Evolutionary conservation across 2,329 filamentous ascomycete species (phyloP), one percentile per base, ranked within the genome.

Genomic region (Colletotrichum sp.): DNA sequence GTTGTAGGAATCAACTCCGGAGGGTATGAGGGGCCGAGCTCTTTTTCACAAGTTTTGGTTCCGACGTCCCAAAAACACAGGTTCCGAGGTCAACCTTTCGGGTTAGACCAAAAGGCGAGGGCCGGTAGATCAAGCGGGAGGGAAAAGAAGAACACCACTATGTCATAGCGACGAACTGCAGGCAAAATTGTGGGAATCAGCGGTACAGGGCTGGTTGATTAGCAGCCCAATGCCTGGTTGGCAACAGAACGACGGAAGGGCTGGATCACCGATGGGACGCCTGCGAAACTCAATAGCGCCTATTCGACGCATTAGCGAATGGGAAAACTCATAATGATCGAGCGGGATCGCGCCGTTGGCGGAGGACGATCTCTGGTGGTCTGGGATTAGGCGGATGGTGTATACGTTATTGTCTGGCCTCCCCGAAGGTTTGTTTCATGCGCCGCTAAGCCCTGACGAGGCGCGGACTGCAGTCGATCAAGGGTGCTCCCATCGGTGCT

Each of bases 341-440:
- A 39, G 52, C n/a, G 43, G 32, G 43, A 64, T 39, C 43, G 36
- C 56, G 25, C 36, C 34, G 62, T 67, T 60, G 70, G 36, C 27
- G 22, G 52, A 39, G n/a, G 34, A 30, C 39, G 22, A 76, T 60
- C 70, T 52, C 28, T 18, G 43, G 22, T 52, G 43, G 28, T 9
- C 70, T 27, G 22, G 18, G 56, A 64, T 64, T 68, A 65, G 73
- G 39, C 73, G 52, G 67, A 6, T 27, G 28, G 55, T 48, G 55
- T 48, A 39, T 32, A 48, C 43, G 22, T 62, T 30, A 43, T 39
- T 74, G 70, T 58, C 70, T 76, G 70, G 34, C 65, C 36, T 65
- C 64, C 58, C 74, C 58, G 43, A 76, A 76, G 70, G 74, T 74
- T 76, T 76, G 70, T 76, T 76, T 76, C 74, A 76, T 60, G 70